Evolutionary conservation across 2,329 filamentous ascomycete genomes (phyloP).

Genomic region (Erysiphe pulchra): DNA sequence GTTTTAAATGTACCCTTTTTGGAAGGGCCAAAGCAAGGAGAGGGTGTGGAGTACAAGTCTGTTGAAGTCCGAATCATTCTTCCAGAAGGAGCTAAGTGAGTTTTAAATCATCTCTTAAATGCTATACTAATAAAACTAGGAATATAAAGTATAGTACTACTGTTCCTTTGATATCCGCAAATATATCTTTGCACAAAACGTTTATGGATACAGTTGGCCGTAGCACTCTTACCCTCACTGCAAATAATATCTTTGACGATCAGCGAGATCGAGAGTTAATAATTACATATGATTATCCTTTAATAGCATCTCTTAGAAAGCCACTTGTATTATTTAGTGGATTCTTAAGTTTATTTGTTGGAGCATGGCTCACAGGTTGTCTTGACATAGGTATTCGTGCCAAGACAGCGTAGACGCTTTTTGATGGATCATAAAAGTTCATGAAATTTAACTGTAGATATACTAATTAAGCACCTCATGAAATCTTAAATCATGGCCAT

Average conservation of each 20-base stretch:
- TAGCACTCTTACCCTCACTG: slow-evolving; percentile 55
- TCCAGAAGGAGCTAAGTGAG: slow-evolving; percentile 72
- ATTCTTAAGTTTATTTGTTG: slow-evolving; percentile 45
- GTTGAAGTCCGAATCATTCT: slow-evolving; percentile 62
- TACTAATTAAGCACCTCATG: too few species aligned
- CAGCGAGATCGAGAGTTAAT: slow-evolving; percentile 60
- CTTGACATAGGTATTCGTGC: slow-evolving; percentile 11
- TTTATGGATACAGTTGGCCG: slow-evolving; percentile 87
- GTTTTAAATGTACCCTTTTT: slow-evolving; percentile 79
- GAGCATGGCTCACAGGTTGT: slow-evolving; percentile 43
- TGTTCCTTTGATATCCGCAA: slow-evolving; percentile 39
- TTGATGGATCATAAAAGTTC: too few species aligned
- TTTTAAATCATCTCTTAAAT: slow-evolving; percentile 9
- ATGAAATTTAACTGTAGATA: too few species aligned
- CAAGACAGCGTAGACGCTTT: slow-evolving; percentile 2
- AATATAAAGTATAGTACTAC: slow-evolving; percentile 56
- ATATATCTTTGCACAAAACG: slow-evolving; percentile 45
- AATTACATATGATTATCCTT: slow-evolving; percentile 69
- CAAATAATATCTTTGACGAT: slow-evolving; percentile 75
- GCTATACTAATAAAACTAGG: slow-evolving; percentile 18
- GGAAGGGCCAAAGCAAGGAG: slow-evolving; percentile 64
- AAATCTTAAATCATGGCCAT: too few species aligned
- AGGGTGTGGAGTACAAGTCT: slow-evolving; percentile 68
- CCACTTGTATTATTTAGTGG: slow-evolving; percentile 59
- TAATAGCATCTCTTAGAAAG: slow-evolving; percentile 54